These are phyloP conservation scores for Mimosa pudica DNA, from an alignment of 306 rosid species.

Conservation along the genomic window DNA sequence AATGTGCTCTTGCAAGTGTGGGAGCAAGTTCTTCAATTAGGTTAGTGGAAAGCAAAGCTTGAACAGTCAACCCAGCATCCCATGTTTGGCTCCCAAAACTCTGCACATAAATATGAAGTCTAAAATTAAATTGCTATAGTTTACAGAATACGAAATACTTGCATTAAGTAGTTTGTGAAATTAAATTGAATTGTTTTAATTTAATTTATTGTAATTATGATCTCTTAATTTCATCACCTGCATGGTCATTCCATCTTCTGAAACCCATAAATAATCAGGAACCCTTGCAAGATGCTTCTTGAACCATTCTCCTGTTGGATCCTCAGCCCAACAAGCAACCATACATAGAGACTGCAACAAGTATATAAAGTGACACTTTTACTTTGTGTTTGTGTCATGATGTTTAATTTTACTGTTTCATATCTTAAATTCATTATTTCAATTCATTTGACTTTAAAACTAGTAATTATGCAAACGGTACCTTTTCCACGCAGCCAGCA, in stretches of 20 bases:
- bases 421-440: neutral
- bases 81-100: constrained; percentile 4
- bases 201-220: neutral
- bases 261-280: neutral
- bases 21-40: neutral
- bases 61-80: neutral
- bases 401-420: neutral
- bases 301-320: neutral
- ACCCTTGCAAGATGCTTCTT: constrained; percentile 20
- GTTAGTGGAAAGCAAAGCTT: neutral
- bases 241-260: constrained; percentile 10
- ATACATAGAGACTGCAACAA: neutral
- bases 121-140: neutral
- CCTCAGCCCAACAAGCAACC: constrained; percentile 9
- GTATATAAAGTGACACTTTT: neutral
- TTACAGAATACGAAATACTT: neutral
- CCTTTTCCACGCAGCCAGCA: constrained; percentile 48
- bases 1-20: constrained; percentile 2
- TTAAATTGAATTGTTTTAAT: neutral
- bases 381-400: fast-evolving
- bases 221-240: neutral
- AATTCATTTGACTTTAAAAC: neutral
- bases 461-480: neutral
- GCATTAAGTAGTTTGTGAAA: neutral
- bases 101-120: neutral